Conservation (phyloP, 768 basidiomycete genomes). For the Rhodotorula graminis region DNA sequence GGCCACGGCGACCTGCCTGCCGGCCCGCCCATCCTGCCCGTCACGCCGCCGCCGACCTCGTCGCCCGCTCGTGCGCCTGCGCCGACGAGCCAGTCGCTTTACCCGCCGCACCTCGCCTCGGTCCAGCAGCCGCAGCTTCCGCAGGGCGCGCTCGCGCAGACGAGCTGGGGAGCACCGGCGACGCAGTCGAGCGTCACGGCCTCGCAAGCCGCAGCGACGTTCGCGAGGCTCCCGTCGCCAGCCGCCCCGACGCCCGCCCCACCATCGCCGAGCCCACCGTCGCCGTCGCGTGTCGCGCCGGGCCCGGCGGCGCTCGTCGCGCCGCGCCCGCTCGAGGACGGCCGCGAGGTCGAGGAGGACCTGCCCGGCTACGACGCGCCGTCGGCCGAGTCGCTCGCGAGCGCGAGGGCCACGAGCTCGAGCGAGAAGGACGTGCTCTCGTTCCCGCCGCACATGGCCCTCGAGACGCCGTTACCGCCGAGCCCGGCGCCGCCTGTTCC, state of each 20-base stretch:
- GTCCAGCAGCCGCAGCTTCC: background rate
- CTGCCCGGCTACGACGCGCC: background rate
- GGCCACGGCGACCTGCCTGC: background rate
- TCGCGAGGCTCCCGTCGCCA: background rate
- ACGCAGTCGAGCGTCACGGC: background rate
- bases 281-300: too few relatives aligned
- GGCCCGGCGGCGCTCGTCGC: too few relatives aligned
- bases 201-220: too few relatives aligned
- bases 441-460: background rate
- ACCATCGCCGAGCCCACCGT: background rate
- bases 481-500: background rate
- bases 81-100: background rate
- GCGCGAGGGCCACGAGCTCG: too few relatives aligned
- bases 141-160: background rate
- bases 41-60: background rate
- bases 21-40: background rate
- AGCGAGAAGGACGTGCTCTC: too few relatives aligned
- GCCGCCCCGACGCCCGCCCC: too few relatives aligned
- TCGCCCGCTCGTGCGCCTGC: too few relatives aligned
- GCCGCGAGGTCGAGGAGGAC: background rate
- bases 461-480: slow-evolving; percentile 3
- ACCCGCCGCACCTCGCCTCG: background rate
- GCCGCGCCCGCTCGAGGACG: too few relatives aligned
- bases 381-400: too few relatives aligned
- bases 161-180: background rate